These are phyloP conservation scores for Pseudogymnoascus sp. DNA, from an alignment of 2,329 filamentous ascomycete species.

Conservation along the genomic window DNA sequence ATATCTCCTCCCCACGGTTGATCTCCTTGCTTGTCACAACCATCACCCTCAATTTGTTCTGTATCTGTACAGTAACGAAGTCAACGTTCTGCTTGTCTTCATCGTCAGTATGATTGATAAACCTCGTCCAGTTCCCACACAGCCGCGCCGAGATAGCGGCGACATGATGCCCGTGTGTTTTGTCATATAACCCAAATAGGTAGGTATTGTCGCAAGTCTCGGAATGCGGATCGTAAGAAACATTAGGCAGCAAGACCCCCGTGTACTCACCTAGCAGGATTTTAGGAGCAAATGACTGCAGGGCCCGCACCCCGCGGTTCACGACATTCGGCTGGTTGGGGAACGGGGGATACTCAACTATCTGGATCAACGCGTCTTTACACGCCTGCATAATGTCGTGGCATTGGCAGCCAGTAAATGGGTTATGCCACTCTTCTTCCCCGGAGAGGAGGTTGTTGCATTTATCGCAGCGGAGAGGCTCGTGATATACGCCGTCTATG, in stretches of 20 bases:
- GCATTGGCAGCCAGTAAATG: neutral
- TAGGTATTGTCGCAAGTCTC: neutral
- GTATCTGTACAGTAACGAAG: neutral
- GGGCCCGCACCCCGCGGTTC: neutral
- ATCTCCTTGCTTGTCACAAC: neutral
- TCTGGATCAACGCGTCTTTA: neutral
- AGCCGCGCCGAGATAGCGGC: neutral
- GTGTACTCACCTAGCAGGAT: neutral
- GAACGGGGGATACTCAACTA: neutral
- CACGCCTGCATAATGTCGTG: neutral
- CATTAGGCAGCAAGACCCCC: neutral
- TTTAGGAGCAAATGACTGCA: neutral
- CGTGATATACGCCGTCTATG: neutral
- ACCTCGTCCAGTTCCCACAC: constrained; percentile 1
- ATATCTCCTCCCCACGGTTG: neutral
- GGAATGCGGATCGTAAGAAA: neutral
- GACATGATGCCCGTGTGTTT: too few relatives aligned
- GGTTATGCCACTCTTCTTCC: neutral
- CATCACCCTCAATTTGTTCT: neutral
- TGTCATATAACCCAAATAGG: neutral
- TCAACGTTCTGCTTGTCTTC: neutral
- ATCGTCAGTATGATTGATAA: neutral
- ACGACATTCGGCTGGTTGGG: neutral
- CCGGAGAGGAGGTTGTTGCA: neutral
- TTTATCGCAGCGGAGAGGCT: neutral